Evolutionary conservation across 805 yeast species (phyloP).

Genomic region (Ascoidea asiatica): DNA sequence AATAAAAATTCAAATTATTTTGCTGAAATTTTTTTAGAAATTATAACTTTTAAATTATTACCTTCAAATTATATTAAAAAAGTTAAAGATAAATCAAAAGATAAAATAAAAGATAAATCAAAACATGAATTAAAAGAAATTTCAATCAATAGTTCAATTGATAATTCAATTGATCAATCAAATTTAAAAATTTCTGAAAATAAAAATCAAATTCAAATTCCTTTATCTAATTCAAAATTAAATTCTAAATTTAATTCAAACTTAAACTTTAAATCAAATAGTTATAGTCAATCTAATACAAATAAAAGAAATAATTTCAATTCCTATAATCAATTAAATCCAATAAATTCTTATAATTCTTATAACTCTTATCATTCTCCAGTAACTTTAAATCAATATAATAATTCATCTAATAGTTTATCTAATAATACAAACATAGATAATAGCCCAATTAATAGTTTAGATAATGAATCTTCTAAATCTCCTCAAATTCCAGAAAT

Average conservation of each 20-base stretch:
- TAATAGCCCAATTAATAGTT: constrained; percentile 2
- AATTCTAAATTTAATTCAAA: constrained; percentile 2
- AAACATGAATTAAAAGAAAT: neutral
- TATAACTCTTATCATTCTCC: neutral
- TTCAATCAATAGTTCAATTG: neutral
- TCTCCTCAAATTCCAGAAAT: constrained; percentile 63
- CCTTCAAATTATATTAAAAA: constrained; percentile 18
- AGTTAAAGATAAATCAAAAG: constrained; percentile 4
- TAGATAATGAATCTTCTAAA: constrained; percentile 21
- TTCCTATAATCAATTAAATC: too few species aligned
- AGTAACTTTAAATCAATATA: constrained; percentile 1
- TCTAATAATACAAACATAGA: constrained; percentile 9
- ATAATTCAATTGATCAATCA: constrained; percentile 4
- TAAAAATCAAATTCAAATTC: constrained; percentile 1
- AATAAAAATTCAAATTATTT: constrained; percentile 63
- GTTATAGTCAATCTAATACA: neutral
- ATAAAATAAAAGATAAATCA: constrained; percentile 1
- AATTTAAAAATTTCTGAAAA: constrained; percentile 3
- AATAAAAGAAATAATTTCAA: neutral
- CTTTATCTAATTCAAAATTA: constrained; percentile 1
- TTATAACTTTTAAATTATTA: constrained; percentile 41
- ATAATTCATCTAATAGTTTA: neutral
- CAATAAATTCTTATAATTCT: neutral
- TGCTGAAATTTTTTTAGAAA: constrained; percentile 73
- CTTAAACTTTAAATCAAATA: neutral